Evolutionary conservation across 805 yeast genomes (phyloP).

Genomic region (Lipomyces chichibuensis): DNA sequence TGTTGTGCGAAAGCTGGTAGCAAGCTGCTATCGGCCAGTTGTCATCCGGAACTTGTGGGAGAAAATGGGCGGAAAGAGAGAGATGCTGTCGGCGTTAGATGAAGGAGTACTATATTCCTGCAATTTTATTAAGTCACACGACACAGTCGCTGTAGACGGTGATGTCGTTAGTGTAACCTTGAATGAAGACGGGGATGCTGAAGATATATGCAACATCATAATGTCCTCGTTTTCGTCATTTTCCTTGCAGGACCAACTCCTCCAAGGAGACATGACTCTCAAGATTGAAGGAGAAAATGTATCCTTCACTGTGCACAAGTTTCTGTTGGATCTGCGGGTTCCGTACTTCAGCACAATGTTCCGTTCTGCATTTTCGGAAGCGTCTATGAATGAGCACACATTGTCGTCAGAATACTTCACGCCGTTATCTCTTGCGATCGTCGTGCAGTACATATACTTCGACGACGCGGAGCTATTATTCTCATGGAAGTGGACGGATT

Average conservation of each 20-base stretch:
- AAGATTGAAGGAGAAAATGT: constrained; percentile 27
- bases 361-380: constrained; percentile 34
- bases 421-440: constrained; percentile 34
- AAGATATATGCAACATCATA: background rate
- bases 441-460: constrained; percentile 30
- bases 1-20: constrained; percentile 30
- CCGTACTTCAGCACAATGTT: constrained; percentile 35
- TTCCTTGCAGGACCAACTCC: constrained; percentile 1
- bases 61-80: constrained; percentile 26
- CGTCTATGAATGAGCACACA: constrained; percentile 22
- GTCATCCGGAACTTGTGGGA: constrained; percentile 35
- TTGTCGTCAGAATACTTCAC: constrained; percentile 34
- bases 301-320: constrained; percentile 29
- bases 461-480: constrained; percentile 33
- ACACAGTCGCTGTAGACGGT: constrained; percentile 2
- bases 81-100: constrained; percentile 32
- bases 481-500: constrained; percentile 36
- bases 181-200: background rate
- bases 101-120: constrained; percentile 2
- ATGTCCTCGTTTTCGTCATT: constrained; percentile 3
- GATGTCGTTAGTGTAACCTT: background rate
- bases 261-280: constrained; percentile 24
- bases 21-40: constrained; percentile 34
- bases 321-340: constrained; percentile 29
- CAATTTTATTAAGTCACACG: background rate